Percentiles rank a stretch among this genome's conserved stretches.
phyloP scores from a whole-genome alignment of 2,329 filamentous ascomycete genomes.

The Penicillium sp. region DNA sequence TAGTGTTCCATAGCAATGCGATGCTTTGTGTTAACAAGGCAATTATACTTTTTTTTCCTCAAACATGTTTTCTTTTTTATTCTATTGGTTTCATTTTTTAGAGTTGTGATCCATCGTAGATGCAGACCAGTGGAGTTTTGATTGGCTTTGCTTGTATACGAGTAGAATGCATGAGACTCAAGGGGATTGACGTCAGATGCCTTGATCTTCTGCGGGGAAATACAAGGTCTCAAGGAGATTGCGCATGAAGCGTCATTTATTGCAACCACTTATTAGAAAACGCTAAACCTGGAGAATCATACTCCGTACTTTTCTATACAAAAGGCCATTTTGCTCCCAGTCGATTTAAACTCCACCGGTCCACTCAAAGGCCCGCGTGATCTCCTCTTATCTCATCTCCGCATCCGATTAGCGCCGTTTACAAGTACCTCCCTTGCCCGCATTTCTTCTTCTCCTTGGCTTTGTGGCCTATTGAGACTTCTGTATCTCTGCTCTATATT shows the following conservation, averaged over 20 bases:
- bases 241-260: not conserved
- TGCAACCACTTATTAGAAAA: too few species aligned
- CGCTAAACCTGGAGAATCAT: too few species aligned
- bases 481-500: not conserved
- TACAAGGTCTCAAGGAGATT: not conserved
- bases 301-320: too few species aligned
- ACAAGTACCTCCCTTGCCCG: not conserved
- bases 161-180: too few species aligned
- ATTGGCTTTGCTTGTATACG: not conserved
- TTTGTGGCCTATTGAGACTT: not conserved
- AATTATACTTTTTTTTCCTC: too few species aligned
- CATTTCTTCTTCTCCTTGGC: not conserved
- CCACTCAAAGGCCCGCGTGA: not conserved
- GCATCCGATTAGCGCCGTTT: not conserved
- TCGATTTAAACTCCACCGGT: not conserved
- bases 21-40: too few species aligned
- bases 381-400: not conserved
- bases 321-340: too few species aligned
- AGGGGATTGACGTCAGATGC: slow-evolving; percentile 7
- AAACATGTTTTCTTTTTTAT: too few species aligned
- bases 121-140: too few species aligned
- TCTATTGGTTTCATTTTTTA: too few species aligned
- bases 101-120: too few species aligned
- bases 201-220: slow-evolving; percentile 10
- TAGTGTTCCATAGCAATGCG: too few species aligned